Conservation (phyloP, 176 grass and related monocot genomes). For the Bothriochloa decipiens region DNA sequence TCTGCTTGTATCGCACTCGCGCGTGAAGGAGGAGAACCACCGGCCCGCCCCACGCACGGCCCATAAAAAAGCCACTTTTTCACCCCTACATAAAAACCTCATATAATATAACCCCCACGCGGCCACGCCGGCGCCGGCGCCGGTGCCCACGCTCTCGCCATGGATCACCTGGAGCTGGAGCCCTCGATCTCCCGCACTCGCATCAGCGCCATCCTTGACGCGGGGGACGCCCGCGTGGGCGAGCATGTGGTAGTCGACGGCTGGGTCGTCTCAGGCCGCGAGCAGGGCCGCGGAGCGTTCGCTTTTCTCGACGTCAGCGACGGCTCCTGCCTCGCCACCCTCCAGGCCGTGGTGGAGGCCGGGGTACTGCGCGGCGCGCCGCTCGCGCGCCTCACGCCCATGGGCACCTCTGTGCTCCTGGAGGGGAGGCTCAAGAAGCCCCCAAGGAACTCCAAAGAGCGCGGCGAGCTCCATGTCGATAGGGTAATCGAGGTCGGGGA, state of each 20-base stretch:
- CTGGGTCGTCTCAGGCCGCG: constrained; percentile 66
- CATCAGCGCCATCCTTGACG: constrained; percentile 38
- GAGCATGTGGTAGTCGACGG: constrained; percentile 60
- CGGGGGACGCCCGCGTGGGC: constrained; percentile 34
- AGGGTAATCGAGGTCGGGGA: constrained; percentile 77
- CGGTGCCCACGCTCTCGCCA: too few relatives aligned
- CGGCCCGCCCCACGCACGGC: too few relatives aligned
- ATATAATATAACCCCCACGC: too few relatives aligned
- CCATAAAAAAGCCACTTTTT: too few relatives aligned
- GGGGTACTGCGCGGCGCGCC: constrained; percentile 31
- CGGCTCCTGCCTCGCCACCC: constrained; percentile 72
- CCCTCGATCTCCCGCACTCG: constrained; percentile 26
- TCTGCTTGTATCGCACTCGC: too few relatives aligned
- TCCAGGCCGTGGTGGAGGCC: constrained; percentile 75
- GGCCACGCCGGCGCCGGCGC: too few relatives aligned
- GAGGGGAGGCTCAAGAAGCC: constrained; percentile 81
- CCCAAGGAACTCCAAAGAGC: constrained; percentile 65
- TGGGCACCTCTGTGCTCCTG: constrained; percentile 80
- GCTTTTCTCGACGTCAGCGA: constrained; percentile 89
- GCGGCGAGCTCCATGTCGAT: constrained; percentile 65
- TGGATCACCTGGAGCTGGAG: constrained; percentile 37
- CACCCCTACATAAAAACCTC: too few relatives aligned
- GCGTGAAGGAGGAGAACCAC: too few relatives aligned
- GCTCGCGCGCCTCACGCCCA: constrained; percentile 66
- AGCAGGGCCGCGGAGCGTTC: constrained; percentile 66